A percentile compares a stretch with the other conserved stretches of the same genome.
These are phyloP conservation scores for Viola odorata DNA, from an alignment of 345 rosid species.

Conservation along the genomic window DNA sequence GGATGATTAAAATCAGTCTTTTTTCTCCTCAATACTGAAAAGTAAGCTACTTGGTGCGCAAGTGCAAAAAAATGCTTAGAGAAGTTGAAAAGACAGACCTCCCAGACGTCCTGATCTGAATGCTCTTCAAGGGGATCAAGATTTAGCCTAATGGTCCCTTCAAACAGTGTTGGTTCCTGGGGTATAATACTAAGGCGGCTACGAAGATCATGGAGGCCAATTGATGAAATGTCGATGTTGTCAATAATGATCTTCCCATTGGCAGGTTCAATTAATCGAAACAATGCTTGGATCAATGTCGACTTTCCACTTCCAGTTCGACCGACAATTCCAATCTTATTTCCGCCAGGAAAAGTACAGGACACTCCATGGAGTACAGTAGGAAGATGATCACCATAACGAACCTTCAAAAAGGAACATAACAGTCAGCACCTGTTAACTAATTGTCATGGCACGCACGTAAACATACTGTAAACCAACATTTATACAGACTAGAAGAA, in stretches of 20 bases:
- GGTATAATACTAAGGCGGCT: constrained; percentile 93
- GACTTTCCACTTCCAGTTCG: constrained; percentile 99
- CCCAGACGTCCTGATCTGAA: constrained; percentile 83
- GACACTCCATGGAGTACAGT: constrained; percentile 79
- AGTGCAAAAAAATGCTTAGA: neutral
- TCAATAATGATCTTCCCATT: constrained; percentile 81
- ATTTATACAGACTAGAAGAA: neutral
- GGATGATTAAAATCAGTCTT: neutral
- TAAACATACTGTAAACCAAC: no score
- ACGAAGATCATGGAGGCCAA: constrained; percentile 98
- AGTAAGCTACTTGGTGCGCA: no score
- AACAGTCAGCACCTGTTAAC: constrained; percentile 11
- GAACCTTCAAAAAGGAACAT: constrained; percentile 53
- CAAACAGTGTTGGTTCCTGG: constrained; percentile 96
- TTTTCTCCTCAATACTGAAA: no score
- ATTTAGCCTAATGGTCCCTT: constrained; percentile 89
- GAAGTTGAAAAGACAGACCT: constrained; percentile 40
- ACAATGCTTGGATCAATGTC: constrained; percentile 92
- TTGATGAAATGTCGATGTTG: constrained; percentile 77
- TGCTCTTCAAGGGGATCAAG: constrained; percentile 98
- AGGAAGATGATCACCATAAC: constrained; percentile 95
- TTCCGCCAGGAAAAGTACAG: constrained; percentile 90
- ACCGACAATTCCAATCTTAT: constrained; percentile 96
- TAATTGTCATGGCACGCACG: neutral
- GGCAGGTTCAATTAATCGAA: constrained; percentile 86